Evolutionary conservation across 495 filamentous ascomycete genomes (phyloP).

Genomic region (Bacidia rubella): DNA sequence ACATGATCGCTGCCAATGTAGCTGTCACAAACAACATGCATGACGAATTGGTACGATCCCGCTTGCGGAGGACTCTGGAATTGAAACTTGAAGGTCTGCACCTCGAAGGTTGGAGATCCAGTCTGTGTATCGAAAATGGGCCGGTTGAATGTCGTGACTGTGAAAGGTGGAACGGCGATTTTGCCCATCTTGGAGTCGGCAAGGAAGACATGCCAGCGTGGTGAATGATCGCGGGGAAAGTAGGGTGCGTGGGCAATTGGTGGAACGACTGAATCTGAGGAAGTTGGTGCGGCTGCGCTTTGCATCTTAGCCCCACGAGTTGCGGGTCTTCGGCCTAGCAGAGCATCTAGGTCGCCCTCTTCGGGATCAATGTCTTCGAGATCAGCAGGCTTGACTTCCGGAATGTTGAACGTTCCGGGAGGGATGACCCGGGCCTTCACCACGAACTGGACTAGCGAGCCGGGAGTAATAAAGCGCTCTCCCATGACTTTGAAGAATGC

Average conservation of each 20-base stretch:
- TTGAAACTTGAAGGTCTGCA: conserved; percentile 94
- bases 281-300: conserved; percentile 28
- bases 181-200: conserved; percentile 87
- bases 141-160: conserved; percentile 80
- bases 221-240: conserved; percentile 74
- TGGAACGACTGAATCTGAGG: conserved; percentile 37
- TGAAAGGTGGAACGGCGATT: conserved; percentile 88
- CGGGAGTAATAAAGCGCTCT: conserved; percentile 84
- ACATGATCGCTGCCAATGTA: conserved; percentile 87
- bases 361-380: conserved; percentile 85
- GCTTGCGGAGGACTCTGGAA: conserved; percentile 91
- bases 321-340: conserved; percentile 58
- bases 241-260: conserved; percentile 83
- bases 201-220: conserved; percentile 85
- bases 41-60: conserved; percentile 80
- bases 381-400: conserved; percentile 59
- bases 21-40: conserved; percentile 85
- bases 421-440: conserved; percentile 91
- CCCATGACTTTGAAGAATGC: conserved; percentile 97
- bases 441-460: conserved; percentile 82
- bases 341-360: conserved; percentile 80
- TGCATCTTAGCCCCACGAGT: conserved; percentile 40
- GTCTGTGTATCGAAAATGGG: conserved; percentile 55
- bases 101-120: conserved; percentile 72
- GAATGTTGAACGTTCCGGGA: conserved; percentile 60